A percentile compares a stretch with the other conserved stretches of the same genome.
Conservation (phyloP, 768 basidiomycete genomes). For the Leccinum longicurvipes region DNA sequence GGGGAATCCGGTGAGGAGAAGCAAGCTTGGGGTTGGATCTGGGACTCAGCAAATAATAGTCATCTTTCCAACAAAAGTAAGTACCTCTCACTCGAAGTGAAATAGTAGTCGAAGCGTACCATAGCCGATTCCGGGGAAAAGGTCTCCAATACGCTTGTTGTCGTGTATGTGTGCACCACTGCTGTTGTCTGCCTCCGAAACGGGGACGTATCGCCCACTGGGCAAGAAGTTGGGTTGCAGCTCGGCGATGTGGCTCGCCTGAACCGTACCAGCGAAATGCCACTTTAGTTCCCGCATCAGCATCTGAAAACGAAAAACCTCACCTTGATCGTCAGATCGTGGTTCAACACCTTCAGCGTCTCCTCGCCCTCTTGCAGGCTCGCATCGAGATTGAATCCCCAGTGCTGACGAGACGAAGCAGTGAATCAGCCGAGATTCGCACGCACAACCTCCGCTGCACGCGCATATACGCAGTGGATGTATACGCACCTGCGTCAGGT, state of each 20-base stretch:
- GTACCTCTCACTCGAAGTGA: not conserved
- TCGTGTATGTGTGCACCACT: constrained; percentile 43
- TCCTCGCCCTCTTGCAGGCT: constrained; percentile 47
- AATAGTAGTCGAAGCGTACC: constrained; percentile 35
- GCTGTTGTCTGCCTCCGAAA: constrained; percentile 38
- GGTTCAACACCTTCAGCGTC: constrained; percentile 50
- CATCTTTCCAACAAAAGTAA: constrained; percentile 40
- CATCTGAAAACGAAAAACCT: not conserved
- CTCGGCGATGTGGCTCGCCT: constrained; percentile 57
- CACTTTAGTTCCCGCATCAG: too few species aligned
- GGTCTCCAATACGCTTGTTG: constrained; percentile 52
- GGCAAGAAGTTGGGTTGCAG: constrained; percentile 48
- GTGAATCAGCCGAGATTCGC: not conserved
- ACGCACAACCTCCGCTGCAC: too few species aligned
- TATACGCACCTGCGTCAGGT: constrained; percentile 64
- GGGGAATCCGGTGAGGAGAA: constrained; percentile 48
- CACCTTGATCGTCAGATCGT: constrained; percentile 40
- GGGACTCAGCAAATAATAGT: constrained; percentile 57
- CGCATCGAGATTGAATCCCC: constrained; percentile 80
- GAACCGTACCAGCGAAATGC: not conserved
- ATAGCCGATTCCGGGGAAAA: constrained; percentile 57
- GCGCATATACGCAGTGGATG: not conserved
- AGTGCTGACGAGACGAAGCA: constrained; percentile 56
- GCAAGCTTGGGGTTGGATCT: constrained; percentile 30
- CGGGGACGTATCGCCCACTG: constrained; percentile 48